Evolutionary conservation across 257 asterid genomes (phyloP).

Genomic region (Scutellaria baicalensis): DNA sequence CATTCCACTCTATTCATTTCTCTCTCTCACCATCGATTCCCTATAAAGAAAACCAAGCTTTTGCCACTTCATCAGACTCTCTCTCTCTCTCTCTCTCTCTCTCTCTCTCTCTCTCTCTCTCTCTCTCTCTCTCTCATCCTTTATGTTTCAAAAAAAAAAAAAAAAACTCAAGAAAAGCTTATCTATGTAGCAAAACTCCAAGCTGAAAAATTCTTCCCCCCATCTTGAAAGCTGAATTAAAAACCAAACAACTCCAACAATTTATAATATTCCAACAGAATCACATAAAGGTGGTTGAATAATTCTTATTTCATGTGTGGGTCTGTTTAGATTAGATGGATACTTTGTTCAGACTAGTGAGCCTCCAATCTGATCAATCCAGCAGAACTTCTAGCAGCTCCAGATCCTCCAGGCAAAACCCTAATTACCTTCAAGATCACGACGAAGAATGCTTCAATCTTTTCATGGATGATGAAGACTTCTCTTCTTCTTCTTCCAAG

Average conservation of each 20-base stretch:
- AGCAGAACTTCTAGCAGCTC: conserved; percentile 80
- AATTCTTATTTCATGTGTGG: conserved; percentile 30
- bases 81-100: too few species aligned
- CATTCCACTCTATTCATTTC: conserved; percentile 19
- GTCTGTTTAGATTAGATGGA: conserved; percentile 64
- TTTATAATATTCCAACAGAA: conserved; percentile 25
- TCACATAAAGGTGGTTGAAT: conserved; percentile 1
- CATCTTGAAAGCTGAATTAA: not conserved
- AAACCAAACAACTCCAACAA: conserved; percentile 30
- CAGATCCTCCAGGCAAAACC: conserved; percentile 53
- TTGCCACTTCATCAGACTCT: conserved; percentile 6
- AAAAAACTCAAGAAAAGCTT: not conserved
- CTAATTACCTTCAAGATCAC: conserved; percentile 26
- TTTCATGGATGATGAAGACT: conserved; percentile 93
- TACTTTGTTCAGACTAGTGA: conserved; percentile 89
- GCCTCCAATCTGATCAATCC: conserved; percentile 74
- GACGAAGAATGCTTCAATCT: conserved; percentile 95
- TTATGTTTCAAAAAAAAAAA: not conserved
- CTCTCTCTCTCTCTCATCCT: conserved; percentile 16
- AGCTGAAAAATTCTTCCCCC: conserved; percentile 27
- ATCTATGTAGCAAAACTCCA: conserved; percentile 34
- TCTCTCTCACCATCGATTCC: conserved; percentile 23
- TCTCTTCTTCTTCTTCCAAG: conserved; percentile 80
- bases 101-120: not conserved
- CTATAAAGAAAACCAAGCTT: conserved; percentile 22